Conservation (phyloP, 2,329 filamentous ascomycete species). For the Ophiostoma himal-ulmi region DNA sequence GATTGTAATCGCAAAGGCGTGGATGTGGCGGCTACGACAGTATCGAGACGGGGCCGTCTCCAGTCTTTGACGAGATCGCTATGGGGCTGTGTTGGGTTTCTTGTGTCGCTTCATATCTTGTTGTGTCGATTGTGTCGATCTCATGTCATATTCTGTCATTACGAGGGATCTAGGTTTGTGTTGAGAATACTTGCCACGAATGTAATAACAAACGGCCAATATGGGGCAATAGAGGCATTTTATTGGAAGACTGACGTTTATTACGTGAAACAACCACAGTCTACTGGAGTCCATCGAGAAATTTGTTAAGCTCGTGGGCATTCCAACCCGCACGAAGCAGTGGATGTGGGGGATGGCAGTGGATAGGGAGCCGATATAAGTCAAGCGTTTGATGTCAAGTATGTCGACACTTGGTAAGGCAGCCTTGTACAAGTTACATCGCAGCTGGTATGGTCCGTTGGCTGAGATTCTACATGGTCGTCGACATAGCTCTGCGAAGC, state of each 20-base stretch:
- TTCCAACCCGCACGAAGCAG: background rate
- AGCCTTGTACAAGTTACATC: background rate
- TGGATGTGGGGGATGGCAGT: background rate
- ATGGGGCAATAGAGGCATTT: background rate
- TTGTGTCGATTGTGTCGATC: background rate
- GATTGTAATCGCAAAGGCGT: background rate
- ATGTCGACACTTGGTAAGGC: background rate
- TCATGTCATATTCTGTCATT: background rate
- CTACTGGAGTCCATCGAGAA: background rate
- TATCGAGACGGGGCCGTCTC: background rate
- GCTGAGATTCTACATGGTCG: too few species aligned
- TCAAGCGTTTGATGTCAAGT: background rate
- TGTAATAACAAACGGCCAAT: background rate
- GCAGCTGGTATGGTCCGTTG: background rate
- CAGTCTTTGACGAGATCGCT: conserved; percentile 1
- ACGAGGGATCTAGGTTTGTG: background rate
- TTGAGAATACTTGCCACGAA: background rate
- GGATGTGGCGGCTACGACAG: background rate
- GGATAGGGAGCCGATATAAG: background rate
- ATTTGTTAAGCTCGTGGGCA: background rate
- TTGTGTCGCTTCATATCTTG: background rate
- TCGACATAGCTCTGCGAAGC: background rate
- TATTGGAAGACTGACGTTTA: background rate
- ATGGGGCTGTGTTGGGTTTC: background rate
- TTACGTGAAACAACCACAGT: conserved; percentile 1